phyloP scores from a whole-genome alignment of 345 rosid species.

The Rhizophora mangle region DNA sequence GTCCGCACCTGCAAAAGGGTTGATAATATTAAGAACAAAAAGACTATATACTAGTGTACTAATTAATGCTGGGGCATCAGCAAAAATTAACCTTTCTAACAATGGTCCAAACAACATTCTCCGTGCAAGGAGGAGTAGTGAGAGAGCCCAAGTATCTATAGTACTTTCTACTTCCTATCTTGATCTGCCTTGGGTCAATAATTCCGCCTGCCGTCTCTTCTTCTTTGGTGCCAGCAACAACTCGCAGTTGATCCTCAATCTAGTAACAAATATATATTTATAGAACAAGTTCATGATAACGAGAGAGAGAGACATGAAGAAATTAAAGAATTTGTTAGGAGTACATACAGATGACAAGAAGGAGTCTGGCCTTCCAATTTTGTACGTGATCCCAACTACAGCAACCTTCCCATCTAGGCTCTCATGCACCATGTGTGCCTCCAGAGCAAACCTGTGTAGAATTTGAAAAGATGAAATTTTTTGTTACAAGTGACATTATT shows the following conservation, averaged over 20 bases:
- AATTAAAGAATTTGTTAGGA: too few relatives aligned
- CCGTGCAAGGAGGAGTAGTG: slow-evolving; percentile 82
- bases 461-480: neutral
- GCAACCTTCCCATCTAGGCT: slow-evolving; percentile 51
- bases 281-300: neutral
- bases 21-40: too few relatives aligned
- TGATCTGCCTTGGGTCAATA: slow-evolving; percentile 47
- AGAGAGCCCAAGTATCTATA: slow-evolving; percentile 84
- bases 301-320: neutral
- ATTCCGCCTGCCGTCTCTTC: slow-evolving; percentile 40
- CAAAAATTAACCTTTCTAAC: slow-evolving; percentile 42
- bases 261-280: slow-evolving; percentile 13
- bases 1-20: slow-evolving; percentile 48
- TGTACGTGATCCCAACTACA: slow-evolving; percentile 69
- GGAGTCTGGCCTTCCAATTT: slow-evolving; percentile 58
- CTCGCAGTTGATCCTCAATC: slow-evolving; percentile 43
- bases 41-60: too few relatives aligned
- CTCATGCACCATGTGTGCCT: slow-evolving; percentile 77
- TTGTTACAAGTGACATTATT: neutral
- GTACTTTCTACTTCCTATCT: slow-evolving; percentile 56
- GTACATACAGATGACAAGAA: slow-evolving; percentile 52
- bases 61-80: neutral
- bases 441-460: slow-evolving; percentile 48
- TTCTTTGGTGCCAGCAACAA: slow-evolving; percentile 26
- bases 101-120: slow-evolving; percentile 71